Percentiles rank a stretch among this genome's conserved stretches.
Evolutionary conservation across 495 filamentous ascomycete species (phyloP).

Genomic region (Hypoxylon rickii): DNA sequence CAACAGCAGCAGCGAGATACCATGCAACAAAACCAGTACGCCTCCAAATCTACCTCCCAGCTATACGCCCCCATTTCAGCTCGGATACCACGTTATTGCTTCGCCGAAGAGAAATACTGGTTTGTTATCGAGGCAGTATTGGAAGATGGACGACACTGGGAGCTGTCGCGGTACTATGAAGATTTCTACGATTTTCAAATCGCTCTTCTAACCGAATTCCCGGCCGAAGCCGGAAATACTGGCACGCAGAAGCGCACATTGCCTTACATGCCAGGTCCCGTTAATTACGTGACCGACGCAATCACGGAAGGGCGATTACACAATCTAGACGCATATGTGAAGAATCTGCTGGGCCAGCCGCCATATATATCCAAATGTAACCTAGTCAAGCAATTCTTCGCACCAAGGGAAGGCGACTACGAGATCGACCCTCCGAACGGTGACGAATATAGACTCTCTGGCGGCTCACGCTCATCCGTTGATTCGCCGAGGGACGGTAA

Average conservation of each 20-base stretch:
- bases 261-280: conserved; percentile 98
- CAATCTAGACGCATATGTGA: conserved; percentile 93
- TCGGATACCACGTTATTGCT: conserved; percentile 90
- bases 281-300: conserved; percentile 95
- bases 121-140: conserved; percentile 92
- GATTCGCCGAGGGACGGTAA: conserved; percentile 58
- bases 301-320: conserved; percentile 92
- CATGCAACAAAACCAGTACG: conserved; percentile 42
- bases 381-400: conserved; percentile 87
- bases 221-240: conserved; percentile 86
- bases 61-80: conserved; percentile 66
- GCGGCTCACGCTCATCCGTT: conserved; percentile 71
- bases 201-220: conserved; percentile 89
- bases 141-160: conserved; percentile 91
- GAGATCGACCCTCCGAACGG: conserved; percentile 77
- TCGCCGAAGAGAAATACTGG: conserved; percentile 98
- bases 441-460: conserved; percentile 72
- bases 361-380: conserved; percentile 80
- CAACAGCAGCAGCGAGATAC: conserved; percentile 35
- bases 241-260: conserved; percentile 75
- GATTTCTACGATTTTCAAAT: conserved; percentile 99
- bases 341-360: conserved; percentile 82
- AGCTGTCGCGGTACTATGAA: conserved; percentile 90
- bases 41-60: conserved; percentile 47
- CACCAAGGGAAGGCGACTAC: conserved; percentile 86